Evolutionary conservation across 148 eudicot genomes (phyloP), one percentile per base, ranked within the genome.

Genomic region (Fagopyrum homotropicum): DNA sequence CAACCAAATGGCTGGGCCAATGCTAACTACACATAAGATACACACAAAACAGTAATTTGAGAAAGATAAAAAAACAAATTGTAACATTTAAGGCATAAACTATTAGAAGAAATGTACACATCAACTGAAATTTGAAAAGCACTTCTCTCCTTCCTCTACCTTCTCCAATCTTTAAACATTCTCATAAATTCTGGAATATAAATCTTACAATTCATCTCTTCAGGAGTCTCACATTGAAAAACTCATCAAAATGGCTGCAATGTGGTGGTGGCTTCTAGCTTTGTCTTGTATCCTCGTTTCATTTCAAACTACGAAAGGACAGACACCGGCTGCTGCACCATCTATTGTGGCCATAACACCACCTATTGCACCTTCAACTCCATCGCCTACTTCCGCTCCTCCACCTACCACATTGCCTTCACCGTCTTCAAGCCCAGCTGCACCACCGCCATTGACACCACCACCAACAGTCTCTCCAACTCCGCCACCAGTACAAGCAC

Each of bases 281-380:
- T 48, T 83, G 35, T 72, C 84, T 74, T 75, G 80, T 72, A 60
- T 83, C 61, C 76, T 80, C 80, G 74, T 88, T 47, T 54, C 70
- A 17, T 43, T 83, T 64, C 78, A 71, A 66, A 77, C 63, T 6
- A 85, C 83, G 52, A 76, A 77, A 46, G 93, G 89, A 59, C 98
- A 94, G 81, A 79, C 87, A 16, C 97, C 90, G 22, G 91, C 90
- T 40, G 80, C 83, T 45, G 79, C 93, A 30, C 93, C 97, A 14
- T 66, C 84, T 56, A 81, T 8, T 75, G 80, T 79, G 16, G 80
- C 81, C 11, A 77, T 86, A 1, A 77, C 82, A 72, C 64, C 88
- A 29, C 46, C 71, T 0, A 74, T 83, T 45, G 80, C 91, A 15
- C 76, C 90, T 60, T 72, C 86, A 48, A 78, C 63, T 19, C 48